Conservation (phyloP, 2,329 filamentous ascomycete genomes). For the Aaosphaeria pasadenensis region DNA sequence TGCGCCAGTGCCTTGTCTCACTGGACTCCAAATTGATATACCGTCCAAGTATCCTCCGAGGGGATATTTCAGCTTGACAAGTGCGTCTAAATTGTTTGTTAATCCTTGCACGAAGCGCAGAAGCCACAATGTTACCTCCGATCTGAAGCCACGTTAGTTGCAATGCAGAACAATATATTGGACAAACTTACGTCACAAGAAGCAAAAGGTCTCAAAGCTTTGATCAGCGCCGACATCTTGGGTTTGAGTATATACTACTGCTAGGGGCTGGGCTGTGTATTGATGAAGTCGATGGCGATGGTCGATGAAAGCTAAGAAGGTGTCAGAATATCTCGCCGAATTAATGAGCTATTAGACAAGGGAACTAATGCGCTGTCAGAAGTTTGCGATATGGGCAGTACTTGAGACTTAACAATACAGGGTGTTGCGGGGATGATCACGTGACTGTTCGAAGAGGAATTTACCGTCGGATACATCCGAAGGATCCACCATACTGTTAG, state of each 20-base stretch:
- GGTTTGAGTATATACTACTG: too few species aligned
- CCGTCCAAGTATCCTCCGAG: conserved; percentile 36
- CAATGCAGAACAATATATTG: background rate
- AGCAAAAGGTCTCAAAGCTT: conserved; percentile 1
- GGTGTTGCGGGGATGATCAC: background rate
- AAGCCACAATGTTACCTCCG: background rate
- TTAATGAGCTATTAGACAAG: too few species aligned
- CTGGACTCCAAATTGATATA: conserved; percentile 25
- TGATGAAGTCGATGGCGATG: too few species aligned
- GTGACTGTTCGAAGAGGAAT: background rate
- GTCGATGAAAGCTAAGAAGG: too few species aligned
- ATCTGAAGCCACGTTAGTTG: background rate
- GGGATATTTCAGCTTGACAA: conserved; percentile 30
- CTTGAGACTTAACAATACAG: too few species aligned
- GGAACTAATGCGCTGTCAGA: too few species aligned
- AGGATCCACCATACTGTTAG: too few species aligned
- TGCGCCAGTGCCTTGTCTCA: background rate
- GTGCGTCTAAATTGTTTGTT: conserved; percentile 20
- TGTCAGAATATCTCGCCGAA: too few species aligned
- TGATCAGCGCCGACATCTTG: conserved; percentile 1
- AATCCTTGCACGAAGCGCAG: background rate
- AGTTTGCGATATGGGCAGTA: too few species aligned
- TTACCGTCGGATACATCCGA: background rate
- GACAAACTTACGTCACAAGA: conserved; percentile 2
- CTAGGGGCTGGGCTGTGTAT: too few species aligned